Conservation (phyloP, 2,329 filamentous ascomycete genomes). For the Claviceps sp. region DNA sequence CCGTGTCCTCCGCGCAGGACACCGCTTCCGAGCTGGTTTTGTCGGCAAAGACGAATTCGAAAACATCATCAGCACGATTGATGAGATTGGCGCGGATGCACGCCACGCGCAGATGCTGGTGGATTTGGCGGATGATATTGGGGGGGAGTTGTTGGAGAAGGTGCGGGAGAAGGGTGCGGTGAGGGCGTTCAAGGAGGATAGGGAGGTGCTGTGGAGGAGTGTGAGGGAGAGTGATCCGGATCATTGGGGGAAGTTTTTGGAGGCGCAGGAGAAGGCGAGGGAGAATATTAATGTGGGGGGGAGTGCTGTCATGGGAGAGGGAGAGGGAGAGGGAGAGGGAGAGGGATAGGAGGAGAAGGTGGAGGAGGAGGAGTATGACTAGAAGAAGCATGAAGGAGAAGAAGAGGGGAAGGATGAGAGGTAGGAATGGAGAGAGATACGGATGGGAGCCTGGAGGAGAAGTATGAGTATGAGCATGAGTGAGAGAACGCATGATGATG, state of each 20-base stretch:
- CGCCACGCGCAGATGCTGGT: constrained; percentile 39
- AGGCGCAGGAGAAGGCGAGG: constrained; percentile 45
- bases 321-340: background rate
- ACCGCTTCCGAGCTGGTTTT: constrained; percentile 41
- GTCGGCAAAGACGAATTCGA: constrained; percentile 39
- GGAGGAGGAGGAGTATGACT: no score
- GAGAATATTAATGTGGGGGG: constrained; percentile 32
- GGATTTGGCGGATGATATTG: constrained; percentile 50
- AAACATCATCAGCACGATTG: constrained; percentile 32
- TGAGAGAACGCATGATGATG: no score
- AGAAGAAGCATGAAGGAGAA: no score
- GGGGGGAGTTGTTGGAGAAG: constrained; percentile 43
- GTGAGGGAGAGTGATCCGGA: constrained; percentile 50
- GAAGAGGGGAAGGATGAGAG: no score
- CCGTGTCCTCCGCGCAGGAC: constrained; percentile 39
- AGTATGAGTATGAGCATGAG: no score
- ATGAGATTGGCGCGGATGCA: constrained; percentile 37
- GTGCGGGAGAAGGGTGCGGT: constrained; percentile 46
- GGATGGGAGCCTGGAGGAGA: no score
- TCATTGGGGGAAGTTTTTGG: constrained; percentile 49
- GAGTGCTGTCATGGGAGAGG: constrained; percentile 14
- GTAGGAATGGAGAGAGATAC: no score
- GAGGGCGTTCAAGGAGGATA: constrained; percentile 46
- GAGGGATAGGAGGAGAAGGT: no score
- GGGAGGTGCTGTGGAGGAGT: constrained; percentile 32